These are phyloP conservation scores for Trichoderma gamsii DNA, from an alignment of 495 filamentous ascomycete genomes.

Conservation along the genomic window DNA sequence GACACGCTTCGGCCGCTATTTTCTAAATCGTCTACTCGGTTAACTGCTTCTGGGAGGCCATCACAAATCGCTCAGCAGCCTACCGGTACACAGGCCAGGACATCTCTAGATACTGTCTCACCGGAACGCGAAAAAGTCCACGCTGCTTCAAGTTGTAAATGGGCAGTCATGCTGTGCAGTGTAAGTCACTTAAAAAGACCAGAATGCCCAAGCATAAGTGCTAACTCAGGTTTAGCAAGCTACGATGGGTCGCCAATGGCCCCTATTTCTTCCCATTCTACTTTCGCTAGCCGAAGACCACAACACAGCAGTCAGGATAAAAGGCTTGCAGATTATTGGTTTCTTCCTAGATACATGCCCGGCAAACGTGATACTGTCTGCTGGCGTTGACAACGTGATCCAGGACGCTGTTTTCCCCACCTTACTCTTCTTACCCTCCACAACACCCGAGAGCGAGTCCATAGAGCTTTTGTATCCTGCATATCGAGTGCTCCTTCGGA, in stretches of 20 bases:
- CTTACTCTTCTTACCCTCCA: constrained; percentile 65
- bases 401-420: constrained; percentile 69
- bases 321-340: constrained; percentile 55
- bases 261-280: constrained; percentile 75
- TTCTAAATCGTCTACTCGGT: constrained; percentile 53
- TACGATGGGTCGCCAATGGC: constrained; percentile 50
- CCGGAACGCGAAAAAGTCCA: constrained; percentile 59
- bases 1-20: constrained; percentile 62
- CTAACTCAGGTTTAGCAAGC: constrained; percentile 16
- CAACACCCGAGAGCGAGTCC: constrained; percentile 70
- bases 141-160: constrained; percentile 57
- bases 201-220: not conserved
- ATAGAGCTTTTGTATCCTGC: constrained; percentile 57
- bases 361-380: constrained; percentile 53
- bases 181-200: constrained; percentile 26
- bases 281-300: constrained; percentile 73
- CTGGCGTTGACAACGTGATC: constrained; percentile 74
- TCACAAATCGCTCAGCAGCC: constrained; percentile 40
- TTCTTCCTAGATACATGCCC: constrained; percentile 57
- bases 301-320: constrained; percentile 46
- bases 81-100: constrained; percentile 30
- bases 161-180: constrained; percentile 52
- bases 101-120: constrained; percentile 40
- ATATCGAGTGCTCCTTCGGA: constrained; percentile 58
- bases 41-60: constrained; percentile 58